phyloP scores from a whole-genome alignment of 2,329 filamentous ascomycete genomes.

The Volutella citrinella region DNA sequence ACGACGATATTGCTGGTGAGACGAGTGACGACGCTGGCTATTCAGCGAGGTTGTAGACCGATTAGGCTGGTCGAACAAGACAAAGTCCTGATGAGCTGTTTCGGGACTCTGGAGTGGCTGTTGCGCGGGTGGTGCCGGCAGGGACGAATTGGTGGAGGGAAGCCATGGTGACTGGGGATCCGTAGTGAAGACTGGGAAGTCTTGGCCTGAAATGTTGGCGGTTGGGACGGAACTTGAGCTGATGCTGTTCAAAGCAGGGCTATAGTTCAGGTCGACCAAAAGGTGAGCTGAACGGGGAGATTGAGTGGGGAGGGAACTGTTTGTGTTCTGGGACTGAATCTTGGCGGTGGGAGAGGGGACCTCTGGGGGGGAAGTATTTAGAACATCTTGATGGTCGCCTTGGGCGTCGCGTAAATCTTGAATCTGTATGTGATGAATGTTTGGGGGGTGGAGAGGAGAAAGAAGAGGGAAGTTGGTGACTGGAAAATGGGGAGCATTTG shows the following conservation, averaged over 20 bases:
- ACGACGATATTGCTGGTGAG: conserved; percentile 41
- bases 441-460: conserved; percentile 34
- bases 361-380: conserved; percentile 46
- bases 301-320: conserved; percentile 46
- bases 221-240: conserved; percentile 55
- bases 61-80: conserved; percentile 65
- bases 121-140: conserved; percentile 62
- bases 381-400: conserved; percentile 54
- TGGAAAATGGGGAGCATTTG: conserved; percentile 35
- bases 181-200: conserved; percentile 78
- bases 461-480: conserved; percentile 24
- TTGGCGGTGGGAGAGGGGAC: conserved; percentile 43
- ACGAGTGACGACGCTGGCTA: conserved; percentile 44
- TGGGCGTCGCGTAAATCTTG: conserved; percentile 28
- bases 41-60: conserved; percentile 37
- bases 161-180: conserved; percentile 79
- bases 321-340: conserved; percentile 48
- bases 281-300: conserved; percentile 46
- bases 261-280: conserved; percentile 67
- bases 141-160: conserved; percentile 64
- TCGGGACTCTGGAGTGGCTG: conserved; percentile 50
- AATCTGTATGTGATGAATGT: conserved; percentile 31
- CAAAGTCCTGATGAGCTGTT: conserved; percentile 67
- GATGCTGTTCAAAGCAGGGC: conserved; percentile 55
- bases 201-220: conserved; percentile 61